Evolutionary conservation across 176 grass and related monocot genomes (phyloP).

Genomic region (Aegilops longissima): DNA sequence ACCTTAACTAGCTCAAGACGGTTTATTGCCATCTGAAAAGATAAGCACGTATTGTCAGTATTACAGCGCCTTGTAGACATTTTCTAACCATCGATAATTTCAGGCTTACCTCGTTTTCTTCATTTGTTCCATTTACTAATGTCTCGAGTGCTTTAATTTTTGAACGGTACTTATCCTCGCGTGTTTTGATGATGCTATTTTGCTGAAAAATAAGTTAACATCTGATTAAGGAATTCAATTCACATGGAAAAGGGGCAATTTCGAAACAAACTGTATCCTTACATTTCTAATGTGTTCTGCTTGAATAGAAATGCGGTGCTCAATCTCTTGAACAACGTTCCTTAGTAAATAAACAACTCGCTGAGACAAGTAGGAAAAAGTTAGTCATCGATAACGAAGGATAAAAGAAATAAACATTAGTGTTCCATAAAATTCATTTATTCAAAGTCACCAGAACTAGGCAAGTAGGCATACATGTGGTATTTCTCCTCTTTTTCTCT

Average conservation of each 20-base stretch:
- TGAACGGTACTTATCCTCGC: constrained; percentile 84
- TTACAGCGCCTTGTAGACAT: constrained; percentile 15
- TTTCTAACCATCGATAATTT: constrained; percentile 14
- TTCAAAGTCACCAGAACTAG: constrained; percentile 11
- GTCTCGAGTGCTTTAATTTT: constrained; percentile 89
- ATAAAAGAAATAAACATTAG: constrained; percentile 14
- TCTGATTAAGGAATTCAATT: constrained; percentile 18
- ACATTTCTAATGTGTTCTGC: constrained; percentile 95
- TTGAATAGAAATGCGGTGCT: constrained; percentile 89
- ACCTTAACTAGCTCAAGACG: constrained; percentile 82
- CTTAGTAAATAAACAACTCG: constrained; percentile 81
- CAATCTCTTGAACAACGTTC: constrained; percentile 94
- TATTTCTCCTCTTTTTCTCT: constrained; percentile 98
- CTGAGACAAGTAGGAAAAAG: constrained; percentile 37
- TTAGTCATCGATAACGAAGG: constrained; percentile 32
- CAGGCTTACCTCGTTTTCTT: constrained; percentile 81
- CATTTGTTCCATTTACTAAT: constrained; percentile 91
- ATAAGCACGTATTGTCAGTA: constrained; percentile 36
- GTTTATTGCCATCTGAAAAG: constrained; percentile 71
- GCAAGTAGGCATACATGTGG: constrained; percentile 71
- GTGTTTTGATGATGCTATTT: constrained; percentile 76
- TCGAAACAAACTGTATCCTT: constrained; percentile 41
- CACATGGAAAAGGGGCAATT: background rate
- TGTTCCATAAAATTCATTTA: background rate
- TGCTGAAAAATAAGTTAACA: constrained; percentile 59